Base-by-base conservation (phyloP, 768 basidiomycete species). In the Leccinum rimulosum region DNA sequence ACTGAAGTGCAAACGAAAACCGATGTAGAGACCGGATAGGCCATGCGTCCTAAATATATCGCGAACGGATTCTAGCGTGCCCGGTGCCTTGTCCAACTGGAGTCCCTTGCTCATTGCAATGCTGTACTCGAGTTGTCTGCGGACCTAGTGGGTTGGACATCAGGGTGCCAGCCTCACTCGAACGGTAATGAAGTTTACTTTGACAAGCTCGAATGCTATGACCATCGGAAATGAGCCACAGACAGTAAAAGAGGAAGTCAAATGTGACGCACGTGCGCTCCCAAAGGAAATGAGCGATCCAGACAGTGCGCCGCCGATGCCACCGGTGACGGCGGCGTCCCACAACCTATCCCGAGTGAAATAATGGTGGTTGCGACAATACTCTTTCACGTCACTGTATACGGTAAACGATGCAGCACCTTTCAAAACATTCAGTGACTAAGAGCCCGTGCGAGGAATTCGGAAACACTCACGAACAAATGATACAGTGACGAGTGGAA, bases 401-500 rank as follows among this genome's bases (percentile, higher is more conserved):
- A 96, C 94, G 1, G 90, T 91, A 76, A 97, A 95, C 51, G 90
- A 93, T 33, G 91, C 88, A 31, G 94, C 93, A 63, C 92, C 91
- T 94, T 64, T 28, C 61, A 19, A 40, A 58, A 2, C 40, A 2
- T 45, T 61, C 35, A 61, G 53, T 53, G 55, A 56, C 52, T 25
- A 43, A 25, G 31, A 57, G 25, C 60, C n/a, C 36, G 40, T 25
- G 5, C 25, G 7, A n/a, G 54, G 57, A 28, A 49, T 33, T 12
- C 51, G 54, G 57, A 54, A 38, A 22, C 50, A 92, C 91, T 76
- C 73, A 87, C 96, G 93, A 73, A 98, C 95, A 72, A 96, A 93
- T 6, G 95, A 94, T 66, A 98, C 98, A 9, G 95, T 96, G 74
- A 94, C 80, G 56, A 98, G 83, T 50, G 96, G 95, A 66, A 98